A percentile compares a stretch with the other conserved stretches of the same genome.
These are phyloP conservation scores for Colletotrichum destructivum DNA, from an alignment of 2,329 filamentous ascomycete genomes.

Conservation along the genomic window DNA sequence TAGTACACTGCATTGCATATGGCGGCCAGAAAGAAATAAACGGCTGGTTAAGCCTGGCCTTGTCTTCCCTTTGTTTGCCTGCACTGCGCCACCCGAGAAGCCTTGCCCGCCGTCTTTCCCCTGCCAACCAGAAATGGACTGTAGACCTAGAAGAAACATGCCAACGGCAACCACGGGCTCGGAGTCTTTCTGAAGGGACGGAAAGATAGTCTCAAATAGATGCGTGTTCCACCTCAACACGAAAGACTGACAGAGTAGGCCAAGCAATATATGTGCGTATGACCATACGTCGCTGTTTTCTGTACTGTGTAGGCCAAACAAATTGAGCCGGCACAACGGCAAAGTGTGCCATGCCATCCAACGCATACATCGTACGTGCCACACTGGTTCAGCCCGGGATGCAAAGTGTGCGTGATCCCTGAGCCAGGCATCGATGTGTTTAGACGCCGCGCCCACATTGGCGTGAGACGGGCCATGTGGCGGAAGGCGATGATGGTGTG, in stretches of 20 bases:
- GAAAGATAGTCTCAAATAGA: background rate
- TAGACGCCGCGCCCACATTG: slow-evolving; percentile 28
- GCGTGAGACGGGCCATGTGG: slow-evolving; percentile 25
- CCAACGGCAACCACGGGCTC: slow-evolving; percentile 11
- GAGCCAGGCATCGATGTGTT: background rate
- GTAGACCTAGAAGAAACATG: slow-evolving; percentile 19
- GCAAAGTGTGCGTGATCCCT: background rate
- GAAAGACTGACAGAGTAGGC: slow-evolving; percentile 14
- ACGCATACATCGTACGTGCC: background rate
- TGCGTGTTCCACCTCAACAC: slow-evolving; percentile 16
- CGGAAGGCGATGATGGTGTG: slow-evolving; percentile 8
- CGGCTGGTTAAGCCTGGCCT: slow-evolving; percentile 19
- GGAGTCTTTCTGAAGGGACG: slow-evolving; percentile 8
- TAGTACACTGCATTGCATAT: background rate
- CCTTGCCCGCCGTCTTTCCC: background rate
- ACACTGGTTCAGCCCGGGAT: slow-evolving; percentile 8
- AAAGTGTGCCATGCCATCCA: background rate
- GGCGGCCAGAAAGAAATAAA: slow-evolving; percentile 14
- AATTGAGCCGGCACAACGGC: background rate
- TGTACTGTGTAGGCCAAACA: slow-evolving; percentile 12
- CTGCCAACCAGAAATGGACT: slow-evolving; percentile 20
- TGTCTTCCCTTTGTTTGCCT: slow-evolving; percentile 7
- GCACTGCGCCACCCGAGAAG: slow-evolving; percentile 29
- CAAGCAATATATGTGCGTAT: background rate
- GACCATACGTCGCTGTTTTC: background rate